A percentile compares a stretch with the other conserved stretches of the same genome.
phyloP scores from a whole-genome alignment of 208 protist genomes.

The Crithidia brevicula region DNA sequence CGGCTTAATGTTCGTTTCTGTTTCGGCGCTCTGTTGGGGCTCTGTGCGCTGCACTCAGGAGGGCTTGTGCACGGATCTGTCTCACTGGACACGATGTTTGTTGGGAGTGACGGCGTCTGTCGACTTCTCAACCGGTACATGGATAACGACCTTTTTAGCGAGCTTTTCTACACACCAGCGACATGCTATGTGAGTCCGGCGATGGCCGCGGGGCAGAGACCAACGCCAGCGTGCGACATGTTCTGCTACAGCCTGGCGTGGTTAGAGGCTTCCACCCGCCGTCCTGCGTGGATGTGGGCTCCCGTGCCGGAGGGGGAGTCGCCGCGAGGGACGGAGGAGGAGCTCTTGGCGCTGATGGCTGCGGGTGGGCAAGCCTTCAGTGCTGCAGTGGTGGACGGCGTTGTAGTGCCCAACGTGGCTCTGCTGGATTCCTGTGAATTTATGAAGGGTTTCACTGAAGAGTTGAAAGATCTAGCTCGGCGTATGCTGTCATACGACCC shows the following conservation, averaged over 20 bases:
- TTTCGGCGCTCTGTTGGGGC: slow-evolving; percentile 45
- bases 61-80: slow-evolving; percentile 70
- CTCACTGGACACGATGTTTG: slow-evolving; percentile 61
- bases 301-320: background rate
- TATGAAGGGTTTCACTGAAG: too few relatives aligned
- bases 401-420: background rate
- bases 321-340: slow-evolving; percentile 13
- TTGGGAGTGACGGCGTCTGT: slow-evolving; percentile 59
- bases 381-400: background rate
- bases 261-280: slow-evolving; percentile 45
- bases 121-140: slow-evolving; percentile 61
- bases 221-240: slow-evolving; percentile 59
- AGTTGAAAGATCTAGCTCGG: too few relatives aligned
- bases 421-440: too few relatives aligned
- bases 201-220: slow-evolving; percentile 44
- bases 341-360: slow-evolving; percentile 23
- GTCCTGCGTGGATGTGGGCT: slow-evolving; percentile 39
- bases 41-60: slow-evolving; percentile 58
- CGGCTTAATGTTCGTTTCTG: slow-evolving; percentile 40
- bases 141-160: slow-evolving; percentile 4
- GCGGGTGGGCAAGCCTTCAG: background rate
- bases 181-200: slow-evolving; percentile 71
- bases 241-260: slow-evolving; percentile 58
- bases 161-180: slow-evolving; percentile 26
- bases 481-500: too few relatives aligned